Evolutionary conservation across 805 yeast species (phyloP).

Genomic region (Saccharomycopsis javanensis): DNA sequence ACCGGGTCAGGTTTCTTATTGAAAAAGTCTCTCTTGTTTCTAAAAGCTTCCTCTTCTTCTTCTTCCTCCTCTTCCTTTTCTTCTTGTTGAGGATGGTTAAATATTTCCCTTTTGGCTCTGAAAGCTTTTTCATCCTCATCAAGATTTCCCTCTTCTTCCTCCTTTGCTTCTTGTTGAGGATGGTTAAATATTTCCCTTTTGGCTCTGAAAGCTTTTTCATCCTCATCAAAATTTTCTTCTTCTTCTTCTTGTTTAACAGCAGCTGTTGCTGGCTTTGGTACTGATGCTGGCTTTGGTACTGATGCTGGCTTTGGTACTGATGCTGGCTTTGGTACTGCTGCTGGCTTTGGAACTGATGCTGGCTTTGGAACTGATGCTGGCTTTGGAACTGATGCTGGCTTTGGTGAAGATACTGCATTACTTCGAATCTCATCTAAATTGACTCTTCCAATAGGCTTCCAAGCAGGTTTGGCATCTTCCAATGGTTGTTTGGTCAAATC

Average conservation of each 20-base stretch:
- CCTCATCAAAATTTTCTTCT: slow-evolving; percentile 15
- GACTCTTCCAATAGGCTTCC: slow-evolving; percentile 55
- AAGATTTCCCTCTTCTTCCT: slow-evolving; percentile 5
- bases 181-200: slow-evolving; percentile 16
- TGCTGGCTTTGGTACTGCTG: slow-evolving; percentile 23
- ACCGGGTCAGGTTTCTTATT: slow-evolving; percentile 3
- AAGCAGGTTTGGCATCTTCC: slow-evolving; percentile 36
- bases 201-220: slow-evolving; percentile 18
- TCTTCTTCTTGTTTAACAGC: slow-evolving; percentile 10
- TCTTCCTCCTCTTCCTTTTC: background rate
- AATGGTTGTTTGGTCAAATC: slow-evolving; percentile 39
- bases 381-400: slow-evolving; percentile 21
- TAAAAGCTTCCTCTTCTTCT: background rate
- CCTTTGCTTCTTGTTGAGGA: slow-evolving; percentile 3
- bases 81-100: slow-evolving; percentile 7
- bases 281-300: background rate
- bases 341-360: slow-evolving; percentile 14
- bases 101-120: slow-evolving; percentile 16
- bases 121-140: slow-evolving; percentile 19
- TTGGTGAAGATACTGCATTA: slow-evolving; percentile 33
- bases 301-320: slow-evolving; percentile 22
- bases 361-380: slow-evolving; percentile 21
- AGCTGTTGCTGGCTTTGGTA: slow-evolving; percentile 5
- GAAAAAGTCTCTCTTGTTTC: background rate
- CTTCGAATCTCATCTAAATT: slow-evolving; percentile 38